Percentiles rank a stretch among this genome's conserved stretches.
Evolutionary conservation across 1,139 yeast species (phyloP).

Genomic region (Taphrina communis): DNA sequence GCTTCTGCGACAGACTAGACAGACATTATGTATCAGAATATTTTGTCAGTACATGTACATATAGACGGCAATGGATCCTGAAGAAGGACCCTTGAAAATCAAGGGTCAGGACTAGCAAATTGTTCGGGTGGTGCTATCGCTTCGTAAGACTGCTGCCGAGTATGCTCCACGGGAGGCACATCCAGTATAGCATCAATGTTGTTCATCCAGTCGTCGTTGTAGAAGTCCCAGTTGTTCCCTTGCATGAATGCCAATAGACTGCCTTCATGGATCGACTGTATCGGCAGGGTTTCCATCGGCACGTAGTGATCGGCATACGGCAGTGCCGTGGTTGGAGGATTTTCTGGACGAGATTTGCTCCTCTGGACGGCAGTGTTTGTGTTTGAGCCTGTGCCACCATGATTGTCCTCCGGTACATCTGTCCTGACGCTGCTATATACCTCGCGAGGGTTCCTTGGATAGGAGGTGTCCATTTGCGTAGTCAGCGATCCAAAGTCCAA

Average conservation of each 20-base stretch:
- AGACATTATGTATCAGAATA: no score
- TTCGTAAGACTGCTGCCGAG: constrained; percentile 6
- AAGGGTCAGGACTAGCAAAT: constrained; percentile 1
- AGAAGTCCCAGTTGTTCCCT: constrained; percentile 29
- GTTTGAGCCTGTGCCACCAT: not conserved
- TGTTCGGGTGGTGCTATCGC: not conserved
- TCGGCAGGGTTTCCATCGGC: constrained; percentile 11
- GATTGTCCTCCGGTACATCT: constrained; percentile 4
- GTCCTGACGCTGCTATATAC: constrained; percentile 33
- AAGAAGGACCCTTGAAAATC: no score
- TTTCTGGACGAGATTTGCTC: not conserved
- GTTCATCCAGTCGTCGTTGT: constrained; percentile 16
- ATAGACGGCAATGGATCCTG: no score
- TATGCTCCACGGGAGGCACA: not conserved
- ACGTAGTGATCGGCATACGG: constrained; percentile 19
- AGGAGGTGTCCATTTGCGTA: constrained; percentile 25
- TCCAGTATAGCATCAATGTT: constrained; percentile 12
- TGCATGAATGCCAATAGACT: constrained; percentile 37
- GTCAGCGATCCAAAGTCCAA: constrained; percentile 35
- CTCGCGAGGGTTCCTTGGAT: constrained; percentile 30
- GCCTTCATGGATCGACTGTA: constrained; percentile 39
- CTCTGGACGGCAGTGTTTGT: not conserved
- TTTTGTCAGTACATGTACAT: no score
- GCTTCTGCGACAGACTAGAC: no score
- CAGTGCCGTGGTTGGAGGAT: not conserved